These are phyloP conservation scores for Tremellales sp. DNA, from an alignment of 1,284 basidiomycete genomes.

Conservation along the genomic window DNA sequence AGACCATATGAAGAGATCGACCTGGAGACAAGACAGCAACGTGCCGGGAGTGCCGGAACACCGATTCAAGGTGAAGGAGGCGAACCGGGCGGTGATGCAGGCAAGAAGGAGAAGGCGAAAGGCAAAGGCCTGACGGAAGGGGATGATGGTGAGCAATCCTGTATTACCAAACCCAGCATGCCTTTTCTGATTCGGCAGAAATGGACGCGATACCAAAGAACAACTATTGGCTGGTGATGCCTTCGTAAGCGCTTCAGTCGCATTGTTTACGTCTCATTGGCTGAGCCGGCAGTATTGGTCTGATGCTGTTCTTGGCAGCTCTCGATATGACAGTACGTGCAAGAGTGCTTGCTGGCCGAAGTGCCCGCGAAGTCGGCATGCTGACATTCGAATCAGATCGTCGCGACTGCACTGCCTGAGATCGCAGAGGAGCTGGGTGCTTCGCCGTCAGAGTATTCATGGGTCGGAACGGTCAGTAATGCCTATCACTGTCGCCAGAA, in stretches of 20 bases:
- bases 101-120: slow-evolving; percentile 9
- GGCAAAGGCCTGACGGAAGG: slow-evolving; percentile 37
- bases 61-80: neutral
- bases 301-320: slow-evolving; percentile 42
- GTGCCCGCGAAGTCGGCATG: no score
- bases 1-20: neutral
- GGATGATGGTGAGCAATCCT: slow-evolving; percentile 28
- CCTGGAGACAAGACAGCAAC: neutral
- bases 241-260: slow-evolving; percentile 11
- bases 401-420: slow-evolving; percentile 34
- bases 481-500: neutral
- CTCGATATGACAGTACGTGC: slow-evolving; percentile 41
- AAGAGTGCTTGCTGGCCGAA: slow-evolving; percentile 1
- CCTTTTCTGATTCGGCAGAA: slow-evolving; percentile 18
- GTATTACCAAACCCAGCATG: neutral
- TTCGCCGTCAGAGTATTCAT: slow-evolving; percentile 29
- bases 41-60: neutral
- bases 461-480: slow-evolving; percentile 30
- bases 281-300: slow-evolving; percentile 22
- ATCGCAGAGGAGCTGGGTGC: slow-evolving; percentile 30
- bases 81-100: neutral
- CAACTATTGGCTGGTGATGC: slow-evolving; percentile 32
- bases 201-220: slow-evolving; percentile 35
- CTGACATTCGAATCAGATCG: slow-evolving; percentile 20
- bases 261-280: neutral